Base-by-base conservation (phyloP, 768 basidiomycete genomes). In the Dioszegia crocea region DNA sequence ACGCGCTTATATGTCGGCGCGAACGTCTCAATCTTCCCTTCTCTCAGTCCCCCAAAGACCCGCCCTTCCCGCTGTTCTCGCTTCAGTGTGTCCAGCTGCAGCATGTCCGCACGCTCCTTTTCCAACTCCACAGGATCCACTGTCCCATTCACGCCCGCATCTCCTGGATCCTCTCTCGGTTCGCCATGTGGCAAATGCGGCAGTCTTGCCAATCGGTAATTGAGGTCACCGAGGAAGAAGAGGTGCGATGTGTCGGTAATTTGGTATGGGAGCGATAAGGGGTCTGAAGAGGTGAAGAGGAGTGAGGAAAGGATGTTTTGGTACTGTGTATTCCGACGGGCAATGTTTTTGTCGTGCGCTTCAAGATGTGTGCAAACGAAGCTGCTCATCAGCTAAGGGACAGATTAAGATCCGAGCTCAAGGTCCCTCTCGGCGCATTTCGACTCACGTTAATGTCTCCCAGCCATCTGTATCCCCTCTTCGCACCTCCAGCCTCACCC, bases 291-390 rank as follows among this genome's bases (percentile, higher is more conserved):
- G 9, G 84, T 79, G 68, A 99, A 96, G 45, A 93, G 81, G 30
- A 99, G 82, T 1, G 86, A 83, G 43, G 84, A 79, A 38, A 90
- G 88, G 38, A 99, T 91, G 62, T 89, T 83, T 49, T 83, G 79
- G 77, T 87, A 96, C 78, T 97, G 88, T 4, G 81, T 81, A 59
- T 93, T 81, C 24, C 94, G 84, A 17, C 79, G 73, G 26, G 80
- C 75, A 56, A 92, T 78, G 57, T 87, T 83, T 39, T 82, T 77
- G 36, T 84, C 84, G 71, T 90, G 86, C 2, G 94, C 87, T 2
- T 91, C 88, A 59, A 99, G 81, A 80, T 99, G 94, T 14, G 90
- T 89, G 71, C 86, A 86, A 27, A 96, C 88, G 67, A 99, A 97
- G 14, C 91, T 96, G 64, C 43, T 59, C 33, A 10, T 36, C 41